phyloP scores from a whole-genome alignment of 495 filamentous ascomycete genomes.

The Penicillium subrubescens region DNA sequence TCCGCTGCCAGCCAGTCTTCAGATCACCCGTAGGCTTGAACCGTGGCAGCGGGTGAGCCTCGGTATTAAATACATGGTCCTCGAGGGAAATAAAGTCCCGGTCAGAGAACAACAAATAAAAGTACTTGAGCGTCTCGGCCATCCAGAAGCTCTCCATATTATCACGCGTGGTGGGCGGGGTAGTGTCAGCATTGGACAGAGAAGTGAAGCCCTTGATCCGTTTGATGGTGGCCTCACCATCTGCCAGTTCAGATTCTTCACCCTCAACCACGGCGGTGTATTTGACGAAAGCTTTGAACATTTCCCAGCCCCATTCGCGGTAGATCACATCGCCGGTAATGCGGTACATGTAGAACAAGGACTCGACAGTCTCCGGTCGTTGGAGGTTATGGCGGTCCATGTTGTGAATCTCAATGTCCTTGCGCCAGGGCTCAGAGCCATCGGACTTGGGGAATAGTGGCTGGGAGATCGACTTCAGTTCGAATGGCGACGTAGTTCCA shows the following conservation, averaged over 20 bases:
- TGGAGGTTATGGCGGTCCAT: constrained; percentile 91
- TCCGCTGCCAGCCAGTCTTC: constrained; percentile 85
- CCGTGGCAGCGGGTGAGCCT: constrained; percentile 87
- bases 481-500: constrained; percentile 26
- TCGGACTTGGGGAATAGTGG: constrained; percentile 30
- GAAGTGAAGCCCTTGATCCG: constrained; percentile 72
- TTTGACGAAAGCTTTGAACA: constrained; percentile 89
- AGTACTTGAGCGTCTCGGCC: constrained; percentile 97
- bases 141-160: constrained; percentile 98
- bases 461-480: constrained; percentile 38
- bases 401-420: constrained; percentile 75
- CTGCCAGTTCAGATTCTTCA: constrained; percentile 14
- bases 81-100: constrained; percentile 81
- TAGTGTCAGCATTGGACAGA: constrained; percentile 69
- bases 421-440: constrained; percentile 52
- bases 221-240: constrained; percentile 7
- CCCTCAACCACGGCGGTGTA: constrained; percentile 75
- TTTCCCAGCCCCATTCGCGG: constrained; percentile 96
- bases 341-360: constrained; percentile 97
- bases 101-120: constrained; percentile 91
- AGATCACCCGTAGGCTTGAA: constrained; percentile 80
- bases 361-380: constrained; percentile 92
- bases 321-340: constrained; percentile 92
- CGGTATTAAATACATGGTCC: constrained; percentile 90
- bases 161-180: constrained; percentile 66